Evolutionary conservation across 2,329 filamentous ascomycete species (phyloP), one percentile per base, ranked within the genome.

Genomic region (Pseudogymnoascus sp.): DNA sequence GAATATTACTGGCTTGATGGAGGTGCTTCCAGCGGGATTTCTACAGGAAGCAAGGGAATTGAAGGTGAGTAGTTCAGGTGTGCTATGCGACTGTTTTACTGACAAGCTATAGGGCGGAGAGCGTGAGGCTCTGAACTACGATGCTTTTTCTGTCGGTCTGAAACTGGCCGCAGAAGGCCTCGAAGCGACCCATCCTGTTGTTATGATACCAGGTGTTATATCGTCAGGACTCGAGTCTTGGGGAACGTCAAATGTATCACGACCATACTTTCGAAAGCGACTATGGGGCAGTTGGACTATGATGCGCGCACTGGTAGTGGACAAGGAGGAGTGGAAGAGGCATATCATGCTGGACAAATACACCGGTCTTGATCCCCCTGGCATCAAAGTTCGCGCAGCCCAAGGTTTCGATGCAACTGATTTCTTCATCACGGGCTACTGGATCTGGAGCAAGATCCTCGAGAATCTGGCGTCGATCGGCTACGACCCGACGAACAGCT

Each of bases 281-380:
- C 78, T 99, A 60, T 99, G 95, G 95, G 95, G 95, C 4, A 96
- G 91, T 69, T 99, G 96, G 95, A 96, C 86, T 67, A 99, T 99
- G 95, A 97, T 99, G 92, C 85, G 89, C 60, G 93, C 95, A 0
- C 78, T 99, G 67, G 91, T 99, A 1, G 77, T 96, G 71, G 95
- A 97, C 75, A 97, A 97, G 76, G 88, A 96, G 28, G 82, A 84
- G 36, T 99, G 95, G 95, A 99, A 97, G 79, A 88, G 81, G 70
- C 95, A 99, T 74, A 91, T 99, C 69, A 97, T 97, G 93, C 82
- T 99, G 10, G 95, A 99, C 76, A 93, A 93, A 74, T 76, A 85
- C 38, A 97, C 93, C 0, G 95, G 95, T 0, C 80, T 99, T 21
- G 95, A 99, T 74, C 95, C 95, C 1, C 90, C 92, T 0, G 87